phyloP scores from a whole-genome alignment of 2,329 filamentous ascomycete genomes.

The Phaeosphaeriaceae sp. region DNA sequence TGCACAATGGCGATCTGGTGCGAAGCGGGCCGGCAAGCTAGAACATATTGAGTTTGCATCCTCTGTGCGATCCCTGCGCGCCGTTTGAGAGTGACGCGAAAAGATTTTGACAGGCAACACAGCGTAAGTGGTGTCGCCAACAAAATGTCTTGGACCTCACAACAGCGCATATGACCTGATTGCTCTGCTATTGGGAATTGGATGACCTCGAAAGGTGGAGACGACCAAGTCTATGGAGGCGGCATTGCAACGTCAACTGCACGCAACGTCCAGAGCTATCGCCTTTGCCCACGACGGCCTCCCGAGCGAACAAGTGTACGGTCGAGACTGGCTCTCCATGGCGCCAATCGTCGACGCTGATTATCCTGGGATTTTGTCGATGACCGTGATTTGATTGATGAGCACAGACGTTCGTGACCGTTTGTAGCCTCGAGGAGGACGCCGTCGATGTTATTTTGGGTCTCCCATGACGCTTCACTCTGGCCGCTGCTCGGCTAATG shows the following conservation, averaged over 20 bases:
- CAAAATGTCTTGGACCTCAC: constrained; percentile 14
- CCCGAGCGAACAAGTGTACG: not conserved
- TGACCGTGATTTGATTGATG: too few relatives aligned
- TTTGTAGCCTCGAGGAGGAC: not conserved
- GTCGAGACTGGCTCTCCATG: not conserved
- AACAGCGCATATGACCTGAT: constrained; percentile 25
- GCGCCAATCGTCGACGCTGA: not conserved
- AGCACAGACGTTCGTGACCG: not conserved
- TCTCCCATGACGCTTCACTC: constrained; percentile 26
- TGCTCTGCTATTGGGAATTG: constrained; percentile 16
- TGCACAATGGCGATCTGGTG: constrained; percentile 32
- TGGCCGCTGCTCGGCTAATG: constrained; percentile 10
- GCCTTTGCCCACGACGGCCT: not conserved
- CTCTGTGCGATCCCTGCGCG: constrained; percentile 28
- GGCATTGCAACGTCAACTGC: constrained; percentile 13
- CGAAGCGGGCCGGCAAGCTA: constrained; percentile 38
- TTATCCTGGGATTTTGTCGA: not conserved
- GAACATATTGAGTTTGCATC: constrained; percentile 18
- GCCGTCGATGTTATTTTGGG: constrained; percentile 5
- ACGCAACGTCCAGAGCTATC: not conserved
- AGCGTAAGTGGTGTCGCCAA: constrained; percentile 33
- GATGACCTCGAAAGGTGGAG: constrained; percentile 17
- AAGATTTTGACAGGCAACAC: constrained; percentile 38
- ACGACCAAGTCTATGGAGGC: constrained; percentile 11
- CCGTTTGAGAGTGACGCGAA: constrained; percentile 33